Evolutionary conservation across 2,329 filamentous ascomycete genomes (phyloP).

Genomic region (Zopfia rhizophila): DNA sequence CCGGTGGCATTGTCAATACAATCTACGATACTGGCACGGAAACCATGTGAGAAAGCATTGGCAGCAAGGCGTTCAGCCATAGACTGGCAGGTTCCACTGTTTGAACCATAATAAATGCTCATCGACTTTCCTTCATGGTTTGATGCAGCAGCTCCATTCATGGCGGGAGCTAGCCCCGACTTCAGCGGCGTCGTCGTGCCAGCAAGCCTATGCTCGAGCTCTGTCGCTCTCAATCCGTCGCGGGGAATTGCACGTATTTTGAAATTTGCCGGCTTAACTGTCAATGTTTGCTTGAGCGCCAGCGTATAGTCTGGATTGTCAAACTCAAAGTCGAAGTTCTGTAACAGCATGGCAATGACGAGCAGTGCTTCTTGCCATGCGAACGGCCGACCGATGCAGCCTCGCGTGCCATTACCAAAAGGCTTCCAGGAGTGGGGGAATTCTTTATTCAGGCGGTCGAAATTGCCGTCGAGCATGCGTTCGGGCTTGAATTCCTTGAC

Average conservation of each 20-base stretch:
- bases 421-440: conserved; percentile 57
- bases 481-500: conserved; percentile 75
- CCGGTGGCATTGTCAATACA: conserved; percentile 71
- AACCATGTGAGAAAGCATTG: conserved; percentile 69
- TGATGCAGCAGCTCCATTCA: neutral
- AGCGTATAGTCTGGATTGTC: conserved; percentile 70
- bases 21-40: conserved; percentile 62
- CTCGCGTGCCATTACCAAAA: conserved; percentile 77
- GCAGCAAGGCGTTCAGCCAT: conserved; percentile 71
- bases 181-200: neutral
- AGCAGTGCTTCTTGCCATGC: conserved; percentile 73
- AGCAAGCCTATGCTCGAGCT: conserved; percentile 7
- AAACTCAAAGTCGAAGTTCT: conserved; percentile 75
- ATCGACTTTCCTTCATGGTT: conserved; percentile 57
- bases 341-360: conserved; percentile 60
- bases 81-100: conserved; percentile 78
- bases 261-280: conserved; percentile 72
- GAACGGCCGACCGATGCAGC: conserved; percentile 77
- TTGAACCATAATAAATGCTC: conserved; percentile 77
- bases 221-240: conserved; percentile 9
- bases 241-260: conserved; percentile 55
- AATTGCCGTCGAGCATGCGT: conserved; percentile 75
- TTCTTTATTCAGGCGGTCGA: conserved; percentile 62
- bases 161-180: neutral
- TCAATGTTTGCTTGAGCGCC: conserved; percentile 66